phyloP scores from a whole-genome alignment of 2,329 filamentous ascomycete species.

The Phialocephala sp. region DNA sequence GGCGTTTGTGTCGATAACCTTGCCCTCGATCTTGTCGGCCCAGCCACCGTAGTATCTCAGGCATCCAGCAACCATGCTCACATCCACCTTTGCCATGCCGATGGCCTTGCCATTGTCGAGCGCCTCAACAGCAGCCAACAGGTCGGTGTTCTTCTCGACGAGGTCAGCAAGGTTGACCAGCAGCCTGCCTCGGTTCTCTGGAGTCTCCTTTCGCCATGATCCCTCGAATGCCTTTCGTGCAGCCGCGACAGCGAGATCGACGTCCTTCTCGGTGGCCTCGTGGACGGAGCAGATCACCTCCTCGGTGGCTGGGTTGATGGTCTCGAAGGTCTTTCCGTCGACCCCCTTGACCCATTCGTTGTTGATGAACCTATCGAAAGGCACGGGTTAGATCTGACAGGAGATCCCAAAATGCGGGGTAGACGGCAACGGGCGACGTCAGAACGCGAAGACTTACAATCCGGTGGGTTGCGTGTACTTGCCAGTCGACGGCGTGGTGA shows the following conservation, averaged over 20 bases:
- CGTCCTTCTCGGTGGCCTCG: conserved; percentile 88
- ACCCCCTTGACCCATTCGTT: conserved; percentile 85
- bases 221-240: conserved; percentile 87
- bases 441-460: conserved; percentile 47
- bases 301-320: conserved; percentile 87
- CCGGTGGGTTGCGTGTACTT: conserved; percentile 45
- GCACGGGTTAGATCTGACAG: neutral
- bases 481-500: conserved; percentile 42
- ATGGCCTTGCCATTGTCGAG: conserved; percentile 89
- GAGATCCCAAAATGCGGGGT: conserved; percentile 26
- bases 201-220: conserved; percentile 70
- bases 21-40: conserved; percentile 74
- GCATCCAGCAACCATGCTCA: conserved; percentile 69
- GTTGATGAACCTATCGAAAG: conserved; percentile 69
- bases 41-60: conserved; percentile 83
- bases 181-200: conserved; percentile 71
- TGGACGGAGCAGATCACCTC: conserved; percentile 82
- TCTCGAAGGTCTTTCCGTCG: conserved; percentile 90
- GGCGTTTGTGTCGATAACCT: conserved; percentile 68
- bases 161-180: conserved; percentile 81
- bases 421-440: neutral
- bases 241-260: conserved; percentile 79
- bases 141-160: conserved; percentile 76
- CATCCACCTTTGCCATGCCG: conserved; percentile 76
- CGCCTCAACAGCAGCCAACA: conserved; percentile 82